phyloP scores from a whole-genome alignment of 1,284 basidiomycete species.

The Anthracocystis setariae region DNA sequence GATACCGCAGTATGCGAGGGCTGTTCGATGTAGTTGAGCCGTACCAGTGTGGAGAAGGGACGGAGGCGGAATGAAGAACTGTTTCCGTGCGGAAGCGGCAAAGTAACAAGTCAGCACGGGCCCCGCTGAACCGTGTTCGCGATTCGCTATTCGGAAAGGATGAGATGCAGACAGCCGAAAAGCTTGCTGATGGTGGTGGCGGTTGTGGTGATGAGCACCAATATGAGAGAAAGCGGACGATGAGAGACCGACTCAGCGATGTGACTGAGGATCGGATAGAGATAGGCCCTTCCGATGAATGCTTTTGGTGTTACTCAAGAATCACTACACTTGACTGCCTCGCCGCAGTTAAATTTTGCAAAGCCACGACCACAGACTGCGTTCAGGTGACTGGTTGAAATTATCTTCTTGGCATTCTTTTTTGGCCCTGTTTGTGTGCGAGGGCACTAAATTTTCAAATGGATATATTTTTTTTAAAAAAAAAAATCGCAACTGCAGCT shows the following conservation, averaged over 20 bases:
- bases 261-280: neutral
- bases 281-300: neutral
- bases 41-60: neutral
- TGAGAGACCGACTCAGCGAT: neutral
- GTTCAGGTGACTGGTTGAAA: too few species aligned
- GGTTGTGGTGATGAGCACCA: neutral
- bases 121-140: neutral
- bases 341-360: neutral
- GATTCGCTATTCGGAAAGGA: neutral
- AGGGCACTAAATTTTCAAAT: too few species aligned
- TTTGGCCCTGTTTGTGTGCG: too few species aligned
- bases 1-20: too few species aligned
- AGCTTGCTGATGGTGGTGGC: neutral
- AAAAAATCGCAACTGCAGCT: conserved; percentile 7
- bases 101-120: too few species aligned
- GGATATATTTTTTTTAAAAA: too few species aligned
- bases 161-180: neutral
- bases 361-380: too few species aligned
- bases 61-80: neutral
- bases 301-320: neutral
- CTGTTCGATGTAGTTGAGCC: neutral
- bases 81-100: too few species aligned
- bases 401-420: too few species aligned
- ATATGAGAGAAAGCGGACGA: neutral
- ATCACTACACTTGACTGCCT: too few species aligned